A percentile compares a stretch with the other conserved stretches of the same genome.
These are phyloP conservation scores for Solanum lignicaule DNA, from an alignment of 257 asterid species.

Conservation along the genomic window DNA sequence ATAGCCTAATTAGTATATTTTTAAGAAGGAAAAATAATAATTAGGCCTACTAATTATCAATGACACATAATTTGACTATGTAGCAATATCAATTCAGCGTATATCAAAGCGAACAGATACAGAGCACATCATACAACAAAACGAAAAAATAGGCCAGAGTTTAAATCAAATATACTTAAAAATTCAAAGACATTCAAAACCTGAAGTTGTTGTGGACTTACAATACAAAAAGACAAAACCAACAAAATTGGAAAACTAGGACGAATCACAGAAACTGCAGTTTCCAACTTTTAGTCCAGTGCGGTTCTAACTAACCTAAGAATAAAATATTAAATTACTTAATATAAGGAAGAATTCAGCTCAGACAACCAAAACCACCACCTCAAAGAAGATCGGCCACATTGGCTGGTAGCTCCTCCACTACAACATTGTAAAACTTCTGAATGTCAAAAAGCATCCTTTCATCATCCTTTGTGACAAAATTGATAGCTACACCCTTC, in stretches of 20 bases:
- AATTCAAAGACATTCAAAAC: neutral
- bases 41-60: too few relatives aligned
- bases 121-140: neutral
- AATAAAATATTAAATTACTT: neutral
- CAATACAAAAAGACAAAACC: neutral
- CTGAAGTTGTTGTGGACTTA: neutral
- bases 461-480: constrained; percentile 67
- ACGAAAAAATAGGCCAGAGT: neutral
- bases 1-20: too few relatives aligned
- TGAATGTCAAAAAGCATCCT: constrained; percentile 68
- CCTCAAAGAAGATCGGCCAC: constrained; percentile 53
- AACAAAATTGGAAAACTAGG: neutral
- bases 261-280: neutral
- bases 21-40: too few relatives aligned
- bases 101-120: neutral
- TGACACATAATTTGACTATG: too few relatives aligned
- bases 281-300: neutral
- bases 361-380: neutral
- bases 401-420: constrained; percentile 81
- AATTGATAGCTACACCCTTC: constrained; percentile 87
- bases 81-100: too few relatives aligned
- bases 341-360: neutral
- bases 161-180: neutral
- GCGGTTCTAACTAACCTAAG: neutral
- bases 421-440: constrained; percentile 55